Evolutionary conservation across 768 basidiomycete species (phyloP).

Genomic region (Kondoa subrosea): DNA sequence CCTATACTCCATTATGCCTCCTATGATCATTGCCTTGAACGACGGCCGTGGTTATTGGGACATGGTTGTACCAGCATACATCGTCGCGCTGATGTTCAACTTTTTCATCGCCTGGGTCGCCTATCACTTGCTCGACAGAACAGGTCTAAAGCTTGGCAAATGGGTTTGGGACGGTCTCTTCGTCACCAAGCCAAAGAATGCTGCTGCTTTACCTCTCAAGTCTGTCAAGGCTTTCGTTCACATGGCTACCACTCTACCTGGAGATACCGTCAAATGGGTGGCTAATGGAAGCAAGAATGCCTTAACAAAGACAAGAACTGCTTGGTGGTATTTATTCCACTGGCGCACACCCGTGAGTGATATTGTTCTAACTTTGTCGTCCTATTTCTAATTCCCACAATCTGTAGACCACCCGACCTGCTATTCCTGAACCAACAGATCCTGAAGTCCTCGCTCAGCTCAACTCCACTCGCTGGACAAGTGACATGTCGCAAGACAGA

Average conservation of each 20-base stretch:
- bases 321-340: constrained; percentile 25
- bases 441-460: constrained; percentile 29
- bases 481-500: constrained; percentile 26
- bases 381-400: background rate
- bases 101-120: constrained; percentile 28
- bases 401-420: constrained; percentile 20
- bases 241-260: constrained; percentile 24
- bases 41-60: constrained; percentile 26
- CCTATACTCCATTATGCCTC: constrained; percentile 29
- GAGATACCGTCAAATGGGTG: constrained; percentile 16
- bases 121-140: constrained; percentile 30
- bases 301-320: constrained; percentile 12
- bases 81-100: constrained; percentile 30
- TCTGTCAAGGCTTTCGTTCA: constrained; percentile 20
- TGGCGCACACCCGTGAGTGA: constrained; percentile 29
- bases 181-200: constrained; percentile 29
- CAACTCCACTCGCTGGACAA: constrained; percentile 30
- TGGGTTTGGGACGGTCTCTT: constrained; percentile 31
- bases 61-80: constrained; percentile 28
- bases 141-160: constrained; percentile 30
- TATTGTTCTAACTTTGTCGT: background rate
- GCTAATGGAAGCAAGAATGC: constrained; percentile 8
- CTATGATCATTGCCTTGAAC: constrained; percentile 27
- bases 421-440: constrained; percentile 27
- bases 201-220: constrained; percentile 26